Evolutionary conservation across 768 basidiomycete species (phyloP).

Genomic region (Xerocomus potaroensis): DNA sequence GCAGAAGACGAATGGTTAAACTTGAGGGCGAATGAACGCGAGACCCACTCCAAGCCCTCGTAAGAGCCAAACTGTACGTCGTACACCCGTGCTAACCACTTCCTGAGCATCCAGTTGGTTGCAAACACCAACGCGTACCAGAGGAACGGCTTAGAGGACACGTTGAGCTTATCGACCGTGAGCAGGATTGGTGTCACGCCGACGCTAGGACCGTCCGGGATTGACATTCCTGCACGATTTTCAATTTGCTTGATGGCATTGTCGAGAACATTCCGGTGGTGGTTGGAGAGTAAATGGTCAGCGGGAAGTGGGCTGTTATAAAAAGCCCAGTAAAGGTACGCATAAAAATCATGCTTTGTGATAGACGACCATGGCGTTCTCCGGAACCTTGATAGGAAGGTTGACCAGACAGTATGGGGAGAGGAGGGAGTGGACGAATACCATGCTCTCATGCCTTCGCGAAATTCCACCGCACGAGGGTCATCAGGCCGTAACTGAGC

Average conservation of each 20-base stretch:
- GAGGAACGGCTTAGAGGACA: conserved; percentile 62
- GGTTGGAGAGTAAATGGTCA: conserved; percentile 40
- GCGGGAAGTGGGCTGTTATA: conserved; percentile 64
- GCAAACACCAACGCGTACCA: conserved; percentile 54
- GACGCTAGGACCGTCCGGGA: conserved; percentile 59
- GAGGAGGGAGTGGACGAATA: conserved; percentile 12
- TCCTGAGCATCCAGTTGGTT: conserved; percentile 46
- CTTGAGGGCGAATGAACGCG: not conserved
- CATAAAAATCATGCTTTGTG: conserved; percentile 53
- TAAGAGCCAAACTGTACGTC: conserved; percentile 42
- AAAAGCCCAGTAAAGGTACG: conserved; percentile 84
- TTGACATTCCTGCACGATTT: conserved; percentile 61
- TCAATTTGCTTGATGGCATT: conserved; percentile 61
- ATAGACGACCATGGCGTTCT: conserved; percentile 72
- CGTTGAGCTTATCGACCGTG: conserved; percentile 72
- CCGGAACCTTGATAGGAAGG: conserved; percentile 50
- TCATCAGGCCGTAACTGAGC: conserved; percentile 56
- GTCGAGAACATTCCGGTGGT: conserved; percentile 50
- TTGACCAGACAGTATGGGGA: not conserved
- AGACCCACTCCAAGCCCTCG: conserved; percentile 66
- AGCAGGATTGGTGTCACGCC: conserved; percentile 55
- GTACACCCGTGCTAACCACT: conserved; percentile 41
- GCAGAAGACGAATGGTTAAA: not conserved
- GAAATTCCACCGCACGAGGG: conserved; percentile 69
- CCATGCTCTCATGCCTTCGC: conserved; percentile 60